phyloP scores from a whole-genome alignment of 768 basidiomycete species.

The Sarcodon aspratus region DNA sequence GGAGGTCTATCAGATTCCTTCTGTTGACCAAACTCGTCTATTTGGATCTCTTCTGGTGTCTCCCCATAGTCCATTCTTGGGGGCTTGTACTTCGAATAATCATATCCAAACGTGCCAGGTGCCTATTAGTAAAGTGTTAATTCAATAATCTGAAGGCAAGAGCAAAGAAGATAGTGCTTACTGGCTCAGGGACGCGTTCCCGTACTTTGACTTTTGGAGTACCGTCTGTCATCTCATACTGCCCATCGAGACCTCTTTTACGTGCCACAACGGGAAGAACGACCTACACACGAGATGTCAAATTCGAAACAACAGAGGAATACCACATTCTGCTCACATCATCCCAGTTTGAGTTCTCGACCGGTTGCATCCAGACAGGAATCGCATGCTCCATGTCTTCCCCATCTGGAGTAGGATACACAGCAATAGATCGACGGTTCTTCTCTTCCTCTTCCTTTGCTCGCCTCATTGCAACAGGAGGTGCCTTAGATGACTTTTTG shows the following conservation, averaged over 20 bases:
- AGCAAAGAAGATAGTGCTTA: conserved; percentile 22
- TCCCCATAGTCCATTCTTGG: conserved; percentile 23
- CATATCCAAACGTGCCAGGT: conserved; percentile 75
- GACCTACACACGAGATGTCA: conserved; percentile 32
- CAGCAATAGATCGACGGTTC: conserved; percentile 47
- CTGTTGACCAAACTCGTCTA: conserved; percentile 55
- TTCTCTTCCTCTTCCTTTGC: conserved; percentile 26
- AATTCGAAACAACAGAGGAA: conserved; percentile 4
- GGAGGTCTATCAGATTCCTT: conserved; percentile 14
- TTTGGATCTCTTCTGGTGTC: conserved; percentile 30
- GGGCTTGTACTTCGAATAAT: conserved; percentile 58
- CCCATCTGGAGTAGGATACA: conserved; percentile 54
- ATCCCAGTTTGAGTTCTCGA: conserved; percentile 67
- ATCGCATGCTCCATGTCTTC: conserved; percentile 61
- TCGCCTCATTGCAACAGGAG: conserved; percentile 19
- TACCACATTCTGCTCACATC: conserved; percentile 36
- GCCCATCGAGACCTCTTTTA: conserved; percentile 66
- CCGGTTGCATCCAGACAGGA: conserved; percentile 73
- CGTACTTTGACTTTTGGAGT: conserved; percentile 42
- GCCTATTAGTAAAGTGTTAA: conserved; percentile 31
- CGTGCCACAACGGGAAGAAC: conserved; percentile 78
- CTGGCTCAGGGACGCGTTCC: conserved; percentile 38
- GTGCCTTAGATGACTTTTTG: conserved; percentile 23
- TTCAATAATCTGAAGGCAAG: neutral
- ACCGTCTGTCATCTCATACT: conserved; percentile 62